phyloP scores from a whole-genome alignment of 169 alveolate species.

The Plasmodium relictum region DNA sequence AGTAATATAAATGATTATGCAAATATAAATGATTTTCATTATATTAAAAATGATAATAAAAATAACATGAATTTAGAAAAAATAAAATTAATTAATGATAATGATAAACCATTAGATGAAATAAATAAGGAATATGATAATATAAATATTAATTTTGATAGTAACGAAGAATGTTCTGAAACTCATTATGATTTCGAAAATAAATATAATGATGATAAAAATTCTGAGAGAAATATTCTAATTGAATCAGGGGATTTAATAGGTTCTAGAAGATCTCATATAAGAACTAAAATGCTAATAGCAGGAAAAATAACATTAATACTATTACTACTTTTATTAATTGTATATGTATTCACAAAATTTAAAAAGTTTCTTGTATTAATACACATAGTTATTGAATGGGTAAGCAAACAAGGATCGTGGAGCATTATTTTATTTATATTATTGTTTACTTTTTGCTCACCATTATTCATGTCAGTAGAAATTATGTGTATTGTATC shows the following conservation, averaged over 20 bases:
- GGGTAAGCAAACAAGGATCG: conserved; percentile 77
- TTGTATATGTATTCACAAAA: conserved; percentile 34
- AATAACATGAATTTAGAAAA: conserved; percentile 24
- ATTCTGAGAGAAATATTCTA: conserved; percentile 32
- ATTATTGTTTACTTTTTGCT: conserved; percentile 38
- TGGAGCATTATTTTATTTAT: conserved; percentile 75
- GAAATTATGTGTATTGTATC: conserved; percentile 77
- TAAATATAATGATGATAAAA: conserved; percentile 46
- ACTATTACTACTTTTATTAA: conserved; percentile 13
- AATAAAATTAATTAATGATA: conserved; percentile 44
- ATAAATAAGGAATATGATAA: conserved; percentile 14
- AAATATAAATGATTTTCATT: conserved; percentile 13
- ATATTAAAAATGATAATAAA: conserved; percentile 23
- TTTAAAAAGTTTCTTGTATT: conserved; percentile 44
- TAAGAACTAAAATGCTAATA: conserved; percentile 29
- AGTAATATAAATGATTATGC: conserved; percentile 14
- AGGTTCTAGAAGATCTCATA: conserved; percentile 12
- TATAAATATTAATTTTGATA: conserved; percentile 3
- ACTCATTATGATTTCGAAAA: conserved; percentile 68
- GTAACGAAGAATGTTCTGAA: conserved; percentile 43
- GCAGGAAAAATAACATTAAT: conserved; percentile 17
- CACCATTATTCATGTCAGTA: conserved; percentile 76
- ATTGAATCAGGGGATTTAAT: conserved; percentile 39
- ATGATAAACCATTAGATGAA: neutral
- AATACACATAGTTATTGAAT: conserved; percentile 43